Percentiles rank a stretch among this genome's conserved stretches.
Conservation (phyloP, 306 rosid species). For the Geum urbanum region DNA sequence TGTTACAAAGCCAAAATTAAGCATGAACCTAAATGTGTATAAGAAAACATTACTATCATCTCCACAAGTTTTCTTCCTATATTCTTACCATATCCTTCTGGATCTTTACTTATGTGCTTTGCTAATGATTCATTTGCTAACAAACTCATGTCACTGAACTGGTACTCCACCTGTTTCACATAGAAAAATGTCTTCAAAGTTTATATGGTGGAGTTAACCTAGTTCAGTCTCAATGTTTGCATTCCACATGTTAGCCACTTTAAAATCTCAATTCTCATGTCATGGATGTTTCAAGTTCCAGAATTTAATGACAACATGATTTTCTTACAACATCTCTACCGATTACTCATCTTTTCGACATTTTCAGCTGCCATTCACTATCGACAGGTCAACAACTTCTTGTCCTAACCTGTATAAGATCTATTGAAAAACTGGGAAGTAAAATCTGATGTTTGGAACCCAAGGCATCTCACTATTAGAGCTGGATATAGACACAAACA, state of each 20-base stretch:
- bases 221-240: not conserved
- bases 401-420: not conserved
- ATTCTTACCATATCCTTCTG: conserved; percentile 84
- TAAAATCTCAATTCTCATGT: not conserved
- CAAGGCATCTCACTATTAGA: not conserved
- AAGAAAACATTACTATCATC: not conserved
- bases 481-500: not conserved
- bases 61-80: conserved; percentile 4
- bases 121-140: conserved; percentile 80
- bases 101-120: conserved; percentile 79
- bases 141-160: conserved; percentile 81
- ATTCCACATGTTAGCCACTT: not conserved
- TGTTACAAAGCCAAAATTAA: conserved; percentile 26
- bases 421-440: not conserved
- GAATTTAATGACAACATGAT: not conserved
- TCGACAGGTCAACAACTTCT: no score
- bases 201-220: not conserved
- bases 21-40: conserved; percentile 9
- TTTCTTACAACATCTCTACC: not conserved
- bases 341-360: not conserved
- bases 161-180: conserved; percentile 77
- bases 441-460: not conserved
- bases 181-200: conserved; percentile 3
- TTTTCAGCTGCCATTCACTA: not conserved
- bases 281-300: not conserved